Percentiles rank a stretch among this genome's conserved stretches.
Evolutionary conservation across 805 yeast species (phyloP).

Genomic region (Hanseniaspora thailandica): DNA sequence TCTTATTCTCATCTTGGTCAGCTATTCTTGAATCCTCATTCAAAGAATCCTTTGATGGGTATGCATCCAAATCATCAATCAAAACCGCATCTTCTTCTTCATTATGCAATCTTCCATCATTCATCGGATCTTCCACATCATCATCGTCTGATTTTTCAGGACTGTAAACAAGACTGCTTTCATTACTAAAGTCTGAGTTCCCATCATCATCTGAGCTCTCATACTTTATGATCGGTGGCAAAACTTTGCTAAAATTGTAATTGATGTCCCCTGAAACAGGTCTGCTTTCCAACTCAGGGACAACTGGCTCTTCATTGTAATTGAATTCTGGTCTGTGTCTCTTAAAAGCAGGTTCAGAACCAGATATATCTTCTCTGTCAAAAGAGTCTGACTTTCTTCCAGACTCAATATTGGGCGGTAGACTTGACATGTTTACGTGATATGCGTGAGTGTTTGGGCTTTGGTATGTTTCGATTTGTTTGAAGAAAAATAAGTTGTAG

Average conservation of each 20-base stretch:
- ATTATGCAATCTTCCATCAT: conserved; percentile 12
- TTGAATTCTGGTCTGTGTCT: background rate
- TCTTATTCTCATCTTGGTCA: conserved; percentile 14
- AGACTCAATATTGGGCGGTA: background rate
- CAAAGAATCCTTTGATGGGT: conserved; percentile 19
- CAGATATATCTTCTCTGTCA: background rate
- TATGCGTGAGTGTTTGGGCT: too few relatives aligned
- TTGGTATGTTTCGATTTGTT: too few relatives aligned
- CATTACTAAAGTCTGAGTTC: conserved; percentile 22
- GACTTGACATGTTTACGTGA: background rate
- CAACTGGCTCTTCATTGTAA: background rate
- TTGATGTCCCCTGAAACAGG: background rate
- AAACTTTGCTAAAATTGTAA: conserved; percentile 8
- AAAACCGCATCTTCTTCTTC: conserved; percentile 13
- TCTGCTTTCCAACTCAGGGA: background rate
- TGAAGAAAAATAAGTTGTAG: background rate
- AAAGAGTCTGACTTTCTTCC: background rate
- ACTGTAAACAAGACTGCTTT: conserved; percentile 26
- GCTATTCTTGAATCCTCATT: conserved; percentile 17
- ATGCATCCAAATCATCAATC: conserved; percentile 14
- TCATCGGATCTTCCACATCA: conserved; percentile 9
- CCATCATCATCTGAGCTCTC: conserved; percentile 33
- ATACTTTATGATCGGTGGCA: conserved; percentile 18
- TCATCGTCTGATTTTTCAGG: too few relatives aligned
- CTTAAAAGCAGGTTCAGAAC: conserved; percentile 2